phyloP scores from a whole-genome alignment of 768 basidiomycete genomes.

The Boletus vermiculosoides region DNA sequence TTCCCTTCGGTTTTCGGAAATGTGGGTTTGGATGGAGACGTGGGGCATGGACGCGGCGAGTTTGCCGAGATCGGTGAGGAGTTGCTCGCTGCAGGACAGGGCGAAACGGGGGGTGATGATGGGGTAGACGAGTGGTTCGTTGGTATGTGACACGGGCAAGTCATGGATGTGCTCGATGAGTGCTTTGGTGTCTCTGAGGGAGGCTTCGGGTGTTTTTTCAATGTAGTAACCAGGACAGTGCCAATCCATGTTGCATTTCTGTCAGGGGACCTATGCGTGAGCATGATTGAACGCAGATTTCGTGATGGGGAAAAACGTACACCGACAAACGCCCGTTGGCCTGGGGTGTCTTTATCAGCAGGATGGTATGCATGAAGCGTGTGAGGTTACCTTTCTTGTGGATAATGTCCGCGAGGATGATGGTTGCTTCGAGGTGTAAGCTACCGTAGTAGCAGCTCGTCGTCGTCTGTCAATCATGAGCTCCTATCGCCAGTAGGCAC shows the following conservation, averaged over 20 bases:
- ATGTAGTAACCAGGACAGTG: constrained; percentile 66
- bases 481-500: neutral
- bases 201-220: constrained; percentile 52
- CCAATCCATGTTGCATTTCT: constrained; percentile 44
- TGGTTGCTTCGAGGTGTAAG: constrained; percentile 75
- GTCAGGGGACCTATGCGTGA: neutral
- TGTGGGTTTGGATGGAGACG: constrained; percentile 86
- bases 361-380: neutral
- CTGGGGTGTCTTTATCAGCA: constrained; percentile 33
- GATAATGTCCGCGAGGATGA: constrained; percentile 71
- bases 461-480: constrained; percentile 54
- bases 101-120: constrained; percentile 93
- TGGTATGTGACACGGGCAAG: constrained; percentile 36
- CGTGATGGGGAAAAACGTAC: constrained; percentile 40
- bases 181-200: constrained; percentile 57
- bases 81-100: constrained; percentile 70
- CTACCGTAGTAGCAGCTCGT: constrained; percentile 90
- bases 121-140: constrained; percentile 71
- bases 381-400: constrained; percentile 47
- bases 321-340: constrained; percentile 82
- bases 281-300: constrained; percentile 1
- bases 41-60: constrained; percentile 55
- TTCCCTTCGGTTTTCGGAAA: constrained; percentile 78
- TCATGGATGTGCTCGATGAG: constrained; percentile 68
- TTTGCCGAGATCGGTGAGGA: constrained; percentile 57